Evolutionary conservation across 208 protist genomes (phyloP).

Genomic region (Leishmania aethiopica): DNA sequence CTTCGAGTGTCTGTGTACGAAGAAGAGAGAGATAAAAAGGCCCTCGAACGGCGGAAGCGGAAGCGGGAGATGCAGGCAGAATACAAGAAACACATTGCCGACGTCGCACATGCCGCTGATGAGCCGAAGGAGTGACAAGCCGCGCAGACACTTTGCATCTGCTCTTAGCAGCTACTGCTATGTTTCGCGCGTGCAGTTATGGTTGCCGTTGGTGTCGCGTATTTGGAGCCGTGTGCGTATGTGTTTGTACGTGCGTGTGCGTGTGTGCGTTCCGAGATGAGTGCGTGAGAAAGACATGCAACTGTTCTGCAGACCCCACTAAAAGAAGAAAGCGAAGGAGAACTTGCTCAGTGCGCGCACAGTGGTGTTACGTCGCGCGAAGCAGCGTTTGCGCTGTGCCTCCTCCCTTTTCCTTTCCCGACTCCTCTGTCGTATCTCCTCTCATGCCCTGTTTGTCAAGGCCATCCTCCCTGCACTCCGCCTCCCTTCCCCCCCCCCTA

Average conservation of each 20-base stretch:
- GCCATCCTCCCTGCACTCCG: neutral
- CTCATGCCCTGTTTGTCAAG: neutral
- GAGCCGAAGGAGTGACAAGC: slow-evolving; percentile 6
- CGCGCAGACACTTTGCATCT: neutral
- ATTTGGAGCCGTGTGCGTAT: neutral
- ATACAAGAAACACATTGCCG: slow-evolving; percentile 78
- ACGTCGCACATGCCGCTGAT: slow-evolving; percentile 31
- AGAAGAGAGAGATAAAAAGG: slow-evolving; percentile 72
- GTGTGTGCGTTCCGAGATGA: slow-evolving; percentile 5
- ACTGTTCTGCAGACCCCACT: neutral
- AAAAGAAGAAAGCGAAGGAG: neutral
- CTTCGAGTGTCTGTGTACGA: slow-evolving; percentile 87
- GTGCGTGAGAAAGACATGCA: neutral
- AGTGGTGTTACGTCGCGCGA: neutral
- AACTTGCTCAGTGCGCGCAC: neutral
- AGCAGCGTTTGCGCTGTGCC: neutral
- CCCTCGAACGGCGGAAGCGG: slow-evolving; percentile 77
- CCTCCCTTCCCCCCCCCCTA: neutral
- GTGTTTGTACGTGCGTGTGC: neutral
- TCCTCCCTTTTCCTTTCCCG: neutral
- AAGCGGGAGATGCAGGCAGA: slow-evolving; percentile 75
- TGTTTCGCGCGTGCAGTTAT: neutral
- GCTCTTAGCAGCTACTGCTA: neutral
- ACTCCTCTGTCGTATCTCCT: neutral
- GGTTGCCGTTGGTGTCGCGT: neutral